Evolutionary conservation across 805 yeast genomes (phyloP).

Genomic region (Suhomyces pyralidae): DNA sequence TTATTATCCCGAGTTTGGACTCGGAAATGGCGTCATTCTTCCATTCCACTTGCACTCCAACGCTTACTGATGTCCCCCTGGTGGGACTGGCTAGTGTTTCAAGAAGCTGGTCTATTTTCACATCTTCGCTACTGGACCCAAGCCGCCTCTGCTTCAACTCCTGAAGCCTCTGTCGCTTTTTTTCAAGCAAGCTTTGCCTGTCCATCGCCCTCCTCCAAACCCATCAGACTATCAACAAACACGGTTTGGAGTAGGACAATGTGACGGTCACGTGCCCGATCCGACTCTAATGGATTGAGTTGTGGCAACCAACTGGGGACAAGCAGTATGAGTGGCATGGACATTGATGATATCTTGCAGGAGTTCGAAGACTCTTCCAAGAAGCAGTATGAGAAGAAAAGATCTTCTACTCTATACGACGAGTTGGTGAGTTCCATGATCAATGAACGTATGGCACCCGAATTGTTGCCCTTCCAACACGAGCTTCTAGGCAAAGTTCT

Average conservation of each 20-base stretch:
- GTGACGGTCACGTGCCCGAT: neutral
- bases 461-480: conserved; percentile 71
- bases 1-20: neutral
- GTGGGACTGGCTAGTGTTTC: conserved; percentile 8
- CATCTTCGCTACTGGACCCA: conserved; percentile 9
- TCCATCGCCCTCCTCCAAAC: conserved; percentile 20
- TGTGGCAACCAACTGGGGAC: neutral
- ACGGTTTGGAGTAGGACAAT: neutral
- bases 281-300: neutral
- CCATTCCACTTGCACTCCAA: conserved; percentile 28
- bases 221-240: neutral
- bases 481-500: conserved; percentile 57
- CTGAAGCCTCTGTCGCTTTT: conserved; percentile 35
- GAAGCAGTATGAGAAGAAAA: conserved; percentile 17
- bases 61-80: conserved; percentile 15
- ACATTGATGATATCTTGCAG: conserved; percentile 66
- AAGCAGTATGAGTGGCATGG: conserved; percentile 28
- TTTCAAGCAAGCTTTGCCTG: conserved; percentile 37
- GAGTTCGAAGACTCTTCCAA: conserved; percentile 49
- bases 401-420: conserved; percentile 24
- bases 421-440: conserved; percentile 67
- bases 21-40: neutral
- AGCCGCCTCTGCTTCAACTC: conserved; percentile 24
- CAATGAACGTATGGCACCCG: conserved; percentile 84
- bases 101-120: conserved; percentile 15